Base-by-base conservation (phyloP, 805 yeast genomes). In the Debaryomyces hansenii region DNA sequence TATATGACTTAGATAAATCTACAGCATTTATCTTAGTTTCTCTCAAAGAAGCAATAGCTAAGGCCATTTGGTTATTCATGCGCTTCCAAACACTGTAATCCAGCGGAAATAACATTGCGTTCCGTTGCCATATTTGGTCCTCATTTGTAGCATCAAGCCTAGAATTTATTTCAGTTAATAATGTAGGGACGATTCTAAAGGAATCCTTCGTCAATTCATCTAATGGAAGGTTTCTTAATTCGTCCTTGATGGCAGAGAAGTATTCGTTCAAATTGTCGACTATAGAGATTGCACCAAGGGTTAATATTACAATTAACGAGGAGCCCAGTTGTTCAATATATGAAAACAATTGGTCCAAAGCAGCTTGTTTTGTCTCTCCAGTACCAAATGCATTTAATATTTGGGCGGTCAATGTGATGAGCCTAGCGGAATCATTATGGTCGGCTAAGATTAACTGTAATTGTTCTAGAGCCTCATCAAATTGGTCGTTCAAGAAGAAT, bases 271-370 rank as follows among this genome's bases (percentile, higher is more conserved):
- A 67, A 40, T 82, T 72, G 42, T 89, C 87, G 8, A 83, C 70
- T 2, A 94, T 74, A 0, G 88, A 75, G 18, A 92, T 82, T 0
- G 95, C 90, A 4, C 96, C 97, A 36, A 92, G 70, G 1, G 90
- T 79, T 48, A 91, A 64, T 0, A 88, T 84, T 1, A 87, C 81
- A 20, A 81, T 58, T 39, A 89, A 66, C 2, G 90, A 81, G 1
- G 87, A 72, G 0, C 96, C 96, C 46, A 78, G 64, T 4, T 67
- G 71, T 49, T 79, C 84, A 35, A 90, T 80, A 55, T 76, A 81
- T 20, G 77, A 74, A 54, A 87, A 85, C 37, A 92, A 66, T 62
- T 90, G 96, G 55, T 90, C 96, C 40, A 87, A 59, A 0, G 97
- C 96, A 1, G 90, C 91, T 51, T 83, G 85, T 48, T 82, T 84